Percentiles rank a stretch among this genome's conserved stretches.
These are phyloP conservation scores for Fusarium proliferatum DNA, from an alignment of 2,329 filamentous ascomycete genomes.

Conservation along the genomic window DNA sequence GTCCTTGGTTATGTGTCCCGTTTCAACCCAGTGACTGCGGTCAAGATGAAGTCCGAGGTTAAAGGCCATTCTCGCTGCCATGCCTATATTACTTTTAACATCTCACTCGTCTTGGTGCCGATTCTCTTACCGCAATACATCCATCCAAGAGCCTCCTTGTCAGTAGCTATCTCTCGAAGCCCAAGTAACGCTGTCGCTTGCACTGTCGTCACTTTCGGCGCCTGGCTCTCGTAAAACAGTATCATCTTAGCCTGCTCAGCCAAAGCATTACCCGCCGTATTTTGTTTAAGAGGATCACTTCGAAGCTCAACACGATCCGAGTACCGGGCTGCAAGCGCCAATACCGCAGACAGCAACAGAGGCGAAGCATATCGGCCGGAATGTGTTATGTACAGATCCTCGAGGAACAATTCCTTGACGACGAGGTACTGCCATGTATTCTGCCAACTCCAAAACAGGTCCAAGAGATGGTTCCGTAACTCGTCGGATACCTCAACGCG, in stretches of 20 bases:
- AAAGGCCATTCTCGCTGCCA: background rate
- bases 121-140: background rate
- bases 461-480: background rate
- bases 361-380: background rate
- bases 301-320: background rate
- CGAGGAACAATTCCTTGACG: background rate
- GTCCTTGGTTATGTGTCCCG: background rate
- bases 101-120: rapidly evolving
- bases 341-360: background rate
- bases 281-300: background rate
- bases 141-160: constrained; percentile 2
- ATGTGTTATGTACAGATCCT: background rate
- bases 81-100: background rate
- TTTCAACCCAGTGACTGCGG: background rate
- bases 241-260: constrained; percentile 2
- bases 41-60: background rate
- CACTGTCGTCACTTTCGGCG: background rate
- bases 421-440: background rate
- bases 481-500: background rate
- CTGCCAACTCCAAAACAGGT: background rate
- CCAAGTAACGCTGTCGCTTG: background rate
- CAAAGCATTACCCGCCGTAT: background rate
- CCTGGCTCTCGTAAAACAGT: background rate
- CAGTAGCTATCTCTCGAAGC: background rate
- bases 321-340: background rate